Evolutionary conservation across 169 alveolate genomes (phyloP).

Genomic region (Besnoitia besnoiti): DNA sequence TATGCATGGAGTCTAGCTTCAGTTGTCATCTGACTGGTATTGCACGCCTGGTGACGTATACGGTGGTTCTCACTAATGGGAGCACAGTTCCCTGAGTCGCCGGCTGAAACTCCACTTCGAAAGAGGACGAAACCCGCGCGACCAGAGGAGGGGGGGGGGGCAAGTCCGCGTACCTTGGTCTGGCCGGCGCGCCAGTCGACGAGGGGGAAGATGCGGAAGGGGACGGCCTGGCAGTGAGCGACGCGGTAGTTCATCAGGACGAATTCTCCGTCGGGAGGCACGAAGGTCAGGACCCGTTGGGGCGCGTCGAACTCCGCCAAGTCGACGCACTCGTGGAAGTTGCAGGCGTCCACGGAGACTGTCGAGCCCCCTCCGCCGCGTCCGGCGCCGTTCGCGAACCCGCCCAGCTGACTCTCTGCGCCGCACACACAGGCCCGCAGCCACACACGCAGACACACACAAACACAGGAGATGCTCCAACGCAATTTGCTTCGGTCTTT

Average conservation of each 20-base stretch:
- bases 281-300: slow-evolving; percentile 85
- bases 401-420: too few relatives aligned
- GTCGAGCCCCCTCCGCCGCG: slow-evolving; percentile 19
- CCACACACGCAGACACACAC: too few relatives aligned
- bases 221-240: slow-evolving; percentile 78
- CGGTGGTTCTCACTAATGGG: background rate
- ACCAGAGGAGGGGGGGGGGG: too few relatives aligned
- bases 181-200: slow-evolving; percentile 51
- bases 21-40: background rate
- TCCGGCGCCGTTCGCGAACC: too few relatives aligned
- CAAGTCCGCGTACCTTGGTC: slow-evolving; percentile 62
- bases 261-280: slow-evolving; percentile 97
- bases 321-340: slow-evolving; percentile 94
- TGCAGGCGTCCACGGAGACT: slow-evolving; percentile 89
- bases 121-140: background rate
- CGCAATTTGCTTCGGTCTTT: too few relatives aligned
- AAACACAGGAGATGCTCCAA: too few relatives aligned
- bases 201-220: slow-evolving; percentile 77
- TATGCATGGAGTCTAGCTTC: background rate
- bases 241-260: slow-evolving; percentile 95
- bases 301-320: slow-evolving; percentile 86
- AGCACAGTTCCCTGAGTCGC: background rate
- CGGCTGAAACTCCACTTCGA: background rate
- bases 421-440: too few relatives aligned
- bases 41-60: background rate